phyloP scores from a whole-genome alignment of 768 basidiomycete genomes.

The Lactarius akahatsu region DNA sequence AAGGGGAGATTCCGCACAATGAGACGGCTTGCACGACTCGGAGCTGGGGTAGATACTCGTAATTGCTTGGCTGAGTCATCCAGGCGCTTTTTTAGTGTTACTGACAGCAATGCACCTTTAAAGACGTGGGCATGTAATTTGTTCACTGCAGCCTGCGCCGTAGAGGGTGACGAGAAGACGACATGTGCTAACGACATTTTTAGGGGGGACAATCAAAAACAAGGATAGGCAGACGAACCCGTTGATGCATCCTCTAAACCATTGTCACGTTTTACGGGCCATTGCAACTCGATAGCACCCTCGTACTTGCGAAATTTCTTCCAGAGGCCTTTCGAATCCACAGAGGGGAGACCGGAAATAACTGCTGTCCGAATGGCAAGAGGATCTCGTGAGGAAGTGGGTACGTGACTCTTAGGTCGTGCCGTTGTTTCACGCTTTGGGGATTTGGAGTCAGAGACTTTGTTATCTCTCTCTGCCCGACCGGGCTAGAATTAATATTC shows the following conservation, averaged over 20 bases:
- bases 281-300: conserved; percentile 75
- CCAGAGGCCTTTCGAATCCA: conserved; percentile 71
- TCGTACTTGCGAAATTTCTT: conserved; percentile 82
- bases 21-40: conserved; percentile 73
- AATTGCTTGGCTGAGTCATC: conserved; percentile 58
- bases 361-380: conserved; percentile 81
- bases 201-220: background rate
- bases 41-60: conserved; percentile 39
- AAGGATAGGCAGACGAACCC: conserved; percentile 40
- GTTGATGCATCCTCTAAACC: conserved; percentile 51
- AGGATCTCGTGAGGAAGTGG: conserved; percentile 55
- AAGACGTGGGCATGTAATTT: conserved; percentile 92
- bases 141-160: conserved; percentile 67
- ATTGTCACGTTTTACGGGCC: conserved; percentile 50
- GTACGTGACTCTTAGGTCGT: conserved; percentile 34
- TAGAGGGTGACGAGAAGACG: conserved; percentile 63
- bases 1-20: conserved; percentile 92
- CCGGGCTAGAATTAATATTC: conserved; percentile 19
- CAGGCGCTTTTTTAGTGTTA: conserved; percentile 81
- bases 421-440: conserved; percentile 36
- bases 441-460: background rate
- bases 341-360: conserved; percentile 67
- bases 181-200: conserved; percentile 56
- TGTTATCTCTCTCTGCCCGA: conserved; percentile 23
- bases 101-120: conserved; percentile 85